Percentiles rank a stretch among this genome's conserved stretches.
These are phyloP conservation scores for Candida peoriensis DNA, from an alignment of 805 yeast genomes.

Conservation along the genomic window DNA sequence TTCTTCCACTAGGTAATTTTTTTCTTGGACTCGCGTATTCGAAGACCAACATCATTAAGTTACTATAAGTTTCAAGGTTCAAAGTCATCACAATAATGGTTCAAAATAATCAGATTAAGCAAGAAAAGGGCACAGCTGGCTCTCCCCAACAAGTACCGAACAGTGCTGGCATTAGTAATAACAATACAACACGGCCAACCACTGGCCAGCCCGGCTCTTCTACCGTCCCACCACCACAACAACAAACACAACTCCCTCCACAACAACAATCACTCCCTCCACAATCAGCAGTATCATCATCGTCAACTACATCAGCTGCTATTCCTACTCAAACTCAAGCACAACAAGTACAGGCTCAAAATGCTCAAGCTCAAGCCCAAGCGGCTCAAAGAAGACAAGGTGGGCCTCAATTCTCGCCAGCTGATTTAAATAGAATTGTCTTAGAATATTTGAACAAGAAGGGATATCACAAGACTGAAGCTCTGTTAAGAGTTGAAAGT, in stretches of 20 bases:
- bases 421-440: constrained; percentile 87
- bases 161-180: neutral
- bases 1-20: too few relatives aligned
- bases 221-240: constrained; percentile 1
- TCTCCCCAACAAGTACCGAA: too few relatives aligned
- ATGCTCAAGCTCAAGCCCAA: constrained; percentile 6
- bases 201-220: neutral
- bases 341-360: constrained; percentile 4
- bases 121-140: too few relatives aligned
- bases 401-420: constrained; percentile 56
- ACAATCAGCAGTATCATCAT: too few relatives aligned
- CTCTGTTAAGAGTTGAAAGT: constrained; percentile 85
- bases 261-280: constrained; percentile 5
- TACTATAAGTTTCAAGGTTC: too few relatives aligned
- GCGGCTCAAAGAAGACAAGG: constrained; percentile 20
- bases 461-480: constrained; percentile 92
- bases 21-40: too few relatives aligned
- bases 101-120: too few relatives aligned
- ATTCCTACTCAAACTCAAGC: constrained; percentile 4
- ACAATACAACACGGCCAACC: constrained; percentile 1
- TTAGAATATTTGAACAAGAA: constrained; percentile 88
- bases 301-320: constrained; percentile 1
- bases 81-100: too few relatives aligned
- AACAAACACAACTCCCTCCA: constrained; percentile 1
- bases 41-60: too few relatives aligned